Conservation (phyloP, 2,329 filamentous ascomycete species). For the Amesomyces nigricolor region DNA sequence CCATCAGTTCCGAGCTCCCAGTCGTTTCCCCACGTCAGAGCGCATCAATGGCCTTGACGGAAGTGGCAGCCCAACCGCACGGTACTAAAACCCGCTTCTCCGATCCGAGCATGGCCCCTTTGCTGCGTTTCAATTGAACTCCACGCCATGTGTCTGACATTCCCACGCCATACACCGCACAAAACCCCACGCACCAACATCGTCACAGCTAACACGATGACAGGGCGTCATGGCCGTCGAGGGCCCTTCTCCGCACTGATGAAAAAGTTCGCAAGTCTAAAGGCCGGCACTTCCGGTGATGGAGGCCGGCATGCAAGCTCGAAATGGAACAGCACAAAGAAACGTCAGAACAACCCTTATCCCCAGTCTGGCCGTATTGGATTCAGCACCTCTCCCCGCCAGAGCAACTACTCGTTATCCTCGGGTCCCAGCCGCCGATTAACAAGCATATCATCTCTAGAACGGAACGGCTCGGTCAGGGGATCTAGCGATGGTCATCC, state of each 20-base stretch:
- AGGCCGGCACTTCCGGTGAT: slow-evolving; percentile 59
- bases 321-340: slow-evolving; percentile 48
- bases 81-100: slow-evolving; percentile 22
- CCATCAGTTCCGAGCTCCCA: no score
- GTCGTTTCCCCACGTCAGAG: neutral
- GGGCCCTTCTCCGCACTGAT: slow-evolving; percentile 90
- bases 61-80: slow-evolving; percentile 25
- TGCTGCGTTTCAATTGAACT: neutral
- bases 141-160: neutral
- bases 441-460: slow-evolving; percentile 49
- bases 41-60: slow-evolving; percentile 28
- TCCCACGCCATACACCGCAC: slow-evolving; percentile 8
- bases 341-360: slow-evolving; percentile 78
- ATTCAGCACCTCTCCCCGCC: slow-evolving; percentile 28
- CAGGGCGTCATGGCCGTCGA: slow-evolving; percentile 57
- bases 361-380: slow-evolving; percentile 66
- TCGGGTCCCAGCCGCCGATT: slow-evolving; percentile 47
- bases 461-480: slow-evolving; percentile 54
- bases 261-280: slow-evolving; percentile 86
- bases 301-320: slow-evolving; percentile 37
- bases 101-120: neutral
- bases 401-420: slow-evolving; percentile 50
- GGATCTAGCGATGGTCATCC: slow-evolving; percentile 54
- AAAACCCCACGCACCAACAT: slow-evolving; percentile 1
- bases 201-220: slow-evolving; percentile 32